Evolutionary conservation across 495 filamentous ascomycete genomes (phyloP).

Genomic region (Ascodesmis nigricans): DNA sequence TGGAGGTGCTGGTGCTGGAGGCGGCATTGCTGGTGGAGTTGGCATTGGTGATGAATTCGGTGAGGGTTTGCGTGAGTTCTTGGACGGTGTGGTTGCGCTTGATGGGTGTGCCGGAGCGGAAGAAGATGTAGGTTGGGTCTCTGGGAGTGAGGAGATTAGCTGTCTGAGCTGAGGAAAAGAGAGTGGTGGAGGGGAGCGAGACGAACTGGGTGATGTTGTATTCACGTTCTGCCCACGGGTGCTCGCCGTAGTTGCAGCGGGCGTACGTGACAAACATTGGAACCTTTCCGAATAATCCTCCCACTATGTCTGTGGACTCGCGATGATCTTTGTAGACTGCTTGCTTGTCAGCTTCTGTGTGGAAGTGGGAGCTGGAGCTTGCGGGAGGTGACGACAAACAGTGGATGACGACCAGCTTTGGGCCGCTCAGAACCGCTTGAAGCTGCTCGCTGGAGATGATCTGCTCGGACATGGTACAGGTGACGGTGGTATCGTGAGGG

Average conservation of each 20-base stretch:
- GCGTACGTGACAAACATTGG: neutral
- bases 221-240: conserved; percentile 2
- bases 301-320: conserved; percentile 1
- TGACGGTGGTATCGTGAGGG: too few species aligned
- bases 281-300: neutral
- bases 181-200: neutral
- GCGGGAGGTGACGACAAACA: neutral
- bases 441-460: conserved; percentile 1
- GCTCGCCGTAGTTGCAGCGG: conserved; percentile 1
- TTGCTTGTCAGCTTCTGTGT: neutral
- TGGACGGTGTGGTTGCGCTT: conserved; percentile 47
- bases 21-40: conserved; percentile 28
- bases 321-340: conserved; percentile 1
- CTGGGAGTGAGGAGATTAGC: conserved; percentile 19
- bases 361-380: neutral
- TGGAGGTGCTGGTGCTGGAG: conserved; percentile 21
- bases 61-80: conserved; percentile 36
- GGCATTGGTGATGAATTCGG: conserved; percentile 27
- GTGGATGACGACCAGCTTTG: conserved; percentile 1
- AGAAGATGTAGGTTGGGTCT: conserved; percentile 69
- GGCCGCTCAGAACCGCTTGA: neutral
- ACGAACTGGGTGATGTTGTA: conserved; percentile 3
- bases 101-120: conserved; percentile 45
- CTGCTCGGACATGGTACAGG: too few species aligned
- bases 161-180: neutral